Evolutionary conservation across 164 flowering plant species (phyloP).

Genomic region (Liquidambar formosana): DNA sequence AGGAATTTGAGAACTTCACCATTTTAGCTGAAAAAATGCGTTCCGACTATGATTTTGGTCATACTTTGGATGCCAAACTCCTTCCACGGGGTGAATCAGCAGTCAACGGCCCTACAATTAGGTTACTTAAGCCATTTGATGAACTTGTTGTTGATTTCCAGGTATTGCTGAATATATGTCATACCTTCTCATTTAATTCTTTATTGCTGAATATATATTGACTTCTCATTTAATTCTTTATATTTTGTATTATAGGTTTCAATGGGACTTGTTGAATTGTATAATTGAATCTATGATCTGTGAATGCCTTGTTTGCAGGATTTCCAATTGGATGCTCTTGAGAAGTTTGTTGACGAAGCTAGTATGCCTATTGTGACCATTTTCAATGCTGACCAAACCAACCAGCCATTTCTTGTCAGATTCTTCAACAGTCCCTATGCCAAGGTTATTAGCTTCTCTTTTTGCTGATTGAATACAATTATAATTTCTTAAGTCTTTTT

Average conservation of each 20-base stretch:
- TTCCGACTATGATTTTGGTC: slow-evolving; percentile 82
- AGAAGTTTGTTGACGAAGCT: slow-evolving; percentile 73
- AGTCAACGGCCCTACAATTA: slow-evolving; percentile 57
- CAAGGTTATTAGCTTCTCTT: too few species aligned
- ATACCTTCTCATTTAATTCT: too few species aligned
- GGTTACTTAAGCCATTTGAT: slow-evolving; percentile 94
- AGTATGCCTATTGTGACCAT: slow-evolving; percentile 63
- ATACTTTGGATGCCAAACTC: slow-evolving; percentile 74
- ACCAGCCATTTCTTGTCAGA: slow-evolving; percentile 69
- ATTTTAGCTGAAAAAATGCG: slow-evolving; percentile 74
- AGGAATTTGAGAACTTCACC: slow-evolving; percentile 67
- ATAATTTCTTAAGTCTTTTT: slow-evolving; percentile 2
- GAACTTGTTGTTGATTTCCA: slow-evolving; percentile 77
- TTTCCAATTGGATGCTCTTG: slow-evolving; percentile 60
- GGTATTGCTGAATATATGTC: slow-evolving; percentile 59
- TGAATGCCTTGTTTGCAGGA: too few species aligned
- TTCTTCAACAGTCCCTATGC: slow-evolving; percentile 64
- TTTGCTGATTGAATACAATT: too few species aligned
- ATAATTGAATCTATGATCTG: too few species aligned
- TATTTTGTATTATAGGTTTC: too few species aligned
- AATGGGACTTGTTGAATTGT: too few species aligned
- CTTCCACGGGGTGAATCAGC: slow-evolving; percentile 84
- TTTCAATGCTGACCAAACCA: slow-evolving; percentile 64
- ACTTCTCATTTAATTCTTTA: not conserved
- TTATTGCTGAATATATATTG: too few species aligned